Conservation (phyloP, 164 flowering plant species). For the Warburgia ugandensis region DNA sequence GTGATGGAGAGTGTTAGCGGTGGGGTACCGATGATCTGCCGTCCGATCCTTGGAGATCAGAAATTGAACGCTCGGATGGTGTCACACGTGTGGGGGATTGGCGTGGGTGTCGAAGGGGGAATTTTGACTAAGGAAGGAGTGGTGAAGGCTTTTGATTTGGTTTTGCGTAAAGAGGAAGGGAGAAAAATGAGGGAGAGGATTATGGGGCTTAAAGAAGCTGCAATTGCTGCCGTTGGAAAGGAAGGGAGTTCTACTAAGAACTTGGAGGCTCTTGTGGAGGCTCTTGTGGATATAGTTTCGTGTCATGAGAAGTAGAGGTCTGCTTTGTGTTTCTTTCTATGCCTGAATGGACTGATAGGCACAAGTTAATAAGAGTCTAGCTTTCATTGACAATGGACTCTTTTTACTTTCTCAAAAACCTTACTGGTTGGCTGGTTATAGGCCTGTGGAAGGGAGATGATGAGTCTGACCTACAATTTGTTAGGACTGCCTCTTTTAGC, state of each 20-base stretch:
- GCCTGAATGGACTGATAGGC: too few relatives aligned
- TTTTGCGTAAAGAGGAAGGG: conserved; percentile 12
- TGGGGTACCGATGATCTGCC: conserved; percentile 28
- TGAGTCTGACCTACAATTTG: too few relatives aligned
- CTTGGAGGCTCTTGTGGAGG: conserved; percentile 10
- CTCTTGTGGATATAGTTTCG: too few relatives aligned
- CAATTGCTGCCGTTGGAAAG: conserved; percentile 14
- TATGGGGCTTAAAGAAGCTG: conserved; percentile 7
- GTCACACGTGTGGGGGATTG: conserved; percentile 16
- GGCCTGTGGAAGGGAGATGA: too few relatives aligned
- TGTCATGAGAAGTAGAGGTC: too few relatives aligned
- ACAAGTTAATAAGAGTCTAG: too few relatives aligned
- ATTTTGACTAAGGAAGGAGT: conserved; percentile 12
- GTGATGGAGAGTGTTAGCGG: conserved; percentile 21
- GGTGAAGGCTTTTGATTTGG: conserved; percentile 8
- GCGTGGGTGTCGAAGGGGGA: conserved; percentile 8
- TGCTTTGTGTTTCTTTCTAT: too few relatives aligned
- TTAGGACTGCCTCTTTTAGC: too few relatives aligned
- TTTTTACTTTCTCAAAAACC: too few relatives aligned
- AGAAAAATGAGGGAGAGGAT: conserved; percentile 16
- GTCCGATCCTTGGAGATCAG: conserved; percentile 29
- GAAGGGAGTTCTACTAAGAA: conserved; percentile 15
- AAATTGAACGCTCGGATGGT: conserved; percentile 16
- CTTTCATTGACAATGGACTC: too few relatives aligned
- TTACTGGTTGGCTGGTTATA: too few relatives aligned